These are phyloP conservation scores for Jamesozyma piceae DNA, from an alignment of 805 yeast genomes.

Conservation along the genomic window DNA sequence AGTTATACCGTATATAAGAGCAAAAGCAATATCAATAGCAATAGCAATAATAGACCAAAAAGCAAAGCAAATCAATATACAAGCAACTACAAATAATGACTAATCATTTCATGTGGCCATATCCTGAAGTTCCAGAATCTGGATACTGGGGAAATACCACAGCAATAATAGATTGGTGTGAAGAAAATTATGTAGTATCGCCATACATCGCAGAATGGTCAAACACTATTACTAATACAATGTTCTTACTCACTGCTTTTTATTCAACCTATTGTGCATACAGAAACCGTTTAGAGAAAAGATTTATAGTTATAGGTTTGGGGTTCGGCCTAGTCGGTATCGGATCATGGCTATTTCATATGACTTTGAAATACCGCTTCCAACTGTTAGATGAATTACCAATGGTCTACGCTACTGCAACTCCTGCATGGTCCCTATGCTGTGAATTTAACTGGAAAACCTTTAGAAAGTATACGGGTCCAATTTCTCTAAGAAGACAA, in stretches of 20 bases:
- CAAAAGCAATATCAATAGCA: too few species aligned
- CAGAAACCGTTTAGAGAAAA: slow-evolving; percentile 50
- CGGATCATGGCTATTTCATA: slow-evolving; percentile 93
- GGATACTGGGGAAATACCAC: slow-evolving; percentile 82
- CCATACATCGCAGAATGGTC: slow-evolving; percentile 83
- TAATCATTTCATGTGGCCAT: slow-evolving; percentile 30
- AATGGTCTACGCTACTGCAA: slow-evolving; percentile 95
- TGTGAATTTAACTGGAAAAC: slow-evolving; percentile 38
- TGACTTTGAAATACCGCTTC: slow-evolving; percentile 84
- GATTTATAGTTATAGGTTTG: slow-evolving; percentile 61
- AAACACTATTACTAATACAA: slow-evolving; percentile 71
- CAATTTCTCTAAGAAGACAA: slow-evolving; percentile 9
- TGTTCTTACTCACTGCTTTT: slow-evolving; percentile 47
- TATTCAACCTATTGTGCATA: slow-evolving; percentile 55
- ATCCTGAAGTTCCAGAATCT: slow-evolving; percentile 43
- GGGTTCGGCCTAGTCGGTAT: slow-evolving; percentile 88
- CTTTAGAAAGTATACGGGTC: slow-evolving; percentile 12
- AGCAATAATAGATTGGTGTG: slow-evolving; percentile 98
- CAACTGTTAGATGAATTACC: slow-evolving; percentile 93
- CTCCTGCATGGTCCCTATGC: slow-evolving; percentile 81
- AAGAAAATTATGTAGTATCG: slow-evolving; percentile 86
- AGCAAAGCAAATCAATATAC: not conserved
- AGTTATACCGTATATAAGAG: too few species aligned
- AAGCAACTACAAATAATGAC: not conserved
- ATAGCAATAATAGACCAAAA: too few species aligned